These are phyloP conservation scores for Odontarrhena argentea DNA, from an alignment of 345 rosid species.

Conservation along the genomic window DNA sequence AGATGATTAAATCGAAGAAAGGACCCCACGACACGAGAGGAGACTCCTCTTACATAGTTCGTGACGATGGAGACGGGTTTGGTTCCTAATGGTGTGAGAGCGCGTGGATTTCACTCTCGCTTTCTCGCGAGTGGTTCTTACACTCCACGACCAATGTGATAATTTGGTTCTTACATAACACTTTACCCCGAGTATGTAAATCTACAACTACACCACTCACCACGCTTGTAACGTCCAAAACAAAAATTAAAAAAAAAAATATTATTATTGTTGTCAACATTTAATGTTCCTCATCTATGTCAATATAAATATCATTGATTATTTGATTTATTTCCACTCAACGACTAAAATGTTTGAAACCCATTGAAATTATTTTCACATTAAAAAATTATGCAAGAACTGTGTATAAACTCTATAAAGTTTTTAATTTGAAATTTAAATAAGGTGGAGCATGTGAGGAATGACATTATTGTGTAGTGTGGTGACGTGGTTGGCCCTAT, in stretches of 20 bases:
- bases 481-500: slow-evolving; percentile 21
- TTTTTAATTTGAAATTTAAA: background rate
- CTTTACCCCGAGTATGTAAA: background rate
- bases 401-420: background rate
- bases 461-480: slow-evolving; percentile 29
- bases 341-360: slow-evolving; percentile 12
- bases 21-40: slow-evolving; percentile 38
- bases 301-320: background rate
- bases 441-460: slow-evolving; percentile 25
- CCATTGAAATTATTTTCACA: slow-evolving; percentile 20
- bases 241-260: background rate
- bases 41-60: slow-evolving; percentile 33
- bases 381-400: background rate
- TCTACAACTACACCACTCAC: no score
- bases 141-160: slow-evolving; percentile 32
- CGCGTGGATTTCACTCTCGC: slow-evolving; percentile 23
- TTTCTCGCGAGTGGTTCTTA: slow-evolving; percentile 15
- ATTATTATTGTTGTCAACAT: background rate
- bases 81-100: background rate
- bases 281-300: background rate
- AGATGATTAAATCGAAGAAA: slow-evolving; percentile 12
- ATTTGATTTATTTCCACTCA: background rate
- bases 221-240: no score
- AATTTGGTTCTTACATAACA: slow-evolving; percentile 27
- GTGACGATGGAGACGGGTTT: slow-evolving; percentile 40